phyloP scores from a whole-genome alignment of 2,329 filamentous ascomycete genomes.

The Trichoderma simmonsii region DNA sequence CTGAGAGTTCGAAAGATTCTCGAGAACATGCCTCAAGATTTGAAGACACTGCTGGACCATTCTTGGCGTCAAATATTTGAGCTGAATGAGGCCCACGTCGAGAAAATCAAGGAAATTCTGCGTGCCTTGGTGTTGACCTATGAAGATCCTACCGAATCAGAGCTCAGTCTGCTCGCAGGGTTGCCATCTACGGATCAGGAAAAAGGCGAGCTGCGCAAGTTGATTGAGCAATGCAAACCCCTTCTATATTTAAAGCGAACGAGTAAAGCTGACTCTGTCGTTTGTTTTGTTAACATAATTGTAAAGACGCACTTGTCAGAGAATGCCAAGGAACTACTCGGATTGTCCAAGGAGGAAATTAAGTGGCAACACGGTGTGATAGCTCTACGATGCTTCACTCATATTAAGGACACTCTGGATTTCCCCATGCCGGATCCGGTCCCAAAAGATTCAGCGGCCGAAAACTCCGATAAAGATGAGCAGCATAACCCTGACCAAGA shows the following conservation, averaged over 20 bases:
- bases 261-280: not conserved
- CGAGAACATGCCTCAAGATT: slow-evolving; percentile 39
- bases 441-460: not conserved
- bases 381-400: slow-evolving; percentile 37
- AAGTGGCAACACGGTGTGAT: slow-evolving; percentile 43
- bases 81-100: slow-evolving; percentile 30
- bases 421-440: slow-evolving; percentile 22
- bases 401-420: slow-evolving; percentile 35
- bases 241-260: slow-evolving; percentile 27
- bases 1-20: slow-evolving; percentile 38
- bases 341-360: slow-evolving; percentile 37
- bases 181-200: slow-evolving; percentile 32
- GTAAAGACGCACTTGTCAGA: slow-evolving; percentile 40
- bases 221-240: slow-evolving; percentile 40
- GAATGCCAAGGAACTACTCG: slow-evolving; percentile 33
- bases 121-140: slow-evolving; percentile 41
- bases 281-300: slow-evolving; percentile 29
- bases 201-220: slow-evolving; percentile 32
- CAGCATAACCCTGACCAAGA: not conserved
- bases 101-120: slow-evolving; percentile 42
- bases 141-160: slow-evolving; percentile 39
- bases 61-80: slow-evolving; percentile 39
- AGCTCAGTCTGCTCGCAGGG: slow-evolving; percentile 38
- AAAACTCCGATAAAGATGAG: not conserved
- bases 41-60: slow-evolving; percentile 35